Evolutionary conservation across 768 basidiomycete genomes (phyloP).

Genomic region (Russula virescens): DNA sequence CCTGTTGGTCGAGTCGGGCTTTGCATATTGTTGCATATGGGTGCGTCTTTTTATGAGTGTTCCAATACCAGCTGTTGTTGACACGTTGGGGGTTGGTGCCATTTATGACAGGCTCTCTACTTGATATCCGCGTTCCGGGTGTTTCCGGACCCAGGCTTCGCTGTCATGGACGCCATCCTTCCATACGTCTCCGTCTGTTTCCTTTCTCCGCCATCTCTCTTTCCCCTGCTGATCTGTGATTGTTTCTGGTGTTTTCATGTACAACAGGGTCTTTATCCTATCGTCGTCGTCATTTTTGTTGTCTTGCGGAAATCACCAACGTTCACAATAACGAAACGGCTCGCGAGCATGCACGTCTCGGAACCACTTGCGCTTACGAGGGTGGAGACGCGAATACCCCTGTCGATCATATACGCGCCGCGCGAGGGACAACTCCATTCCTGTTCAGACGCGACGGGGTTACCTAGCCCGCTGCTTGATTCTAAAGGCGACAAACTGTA

Average conservation of each 20-base stretch:
- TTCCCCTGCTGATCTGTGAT: neutral
- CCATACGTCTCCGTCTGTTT: constrained; percentile 9
- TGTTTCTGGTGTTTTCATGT: too few relatives aligned
- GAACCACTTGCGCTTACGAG: neutral
- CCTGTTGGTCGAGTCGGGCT: constrained; percentile 16
- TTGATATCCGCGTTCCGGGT: constrained; percentile 1
- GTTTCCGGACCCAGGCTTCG: constrained; percentile 9
- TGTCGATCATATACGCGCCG: neutral
- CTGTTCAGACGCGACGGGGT: neutral
- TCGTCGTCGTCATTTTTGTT: constrained; percentile 13
- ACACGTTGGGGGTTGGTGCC: neutral
- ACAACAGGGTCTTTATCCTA: constrained; percentile 13
- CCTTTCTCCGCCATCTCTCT: neutral
- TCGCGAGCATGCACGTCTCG: neutral
- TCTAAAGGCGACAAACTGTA: neutral
- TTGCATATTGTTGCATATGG: constrained; percentile 16
- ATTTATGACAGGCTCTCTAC: constrained; percentile 2
- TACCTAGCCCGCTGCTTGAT: neutral
- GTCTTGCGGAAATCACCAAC: constrained; percentile 11
- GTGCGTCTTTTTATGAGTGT: neutral
- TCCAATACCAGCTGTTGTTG: neutral
- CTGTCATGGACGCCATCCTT: constrained; percentile 10
- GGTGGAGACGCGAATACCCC: constrained; percentile 2
- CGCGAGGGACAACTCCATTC: neutral
- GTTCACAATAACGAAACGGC: neutral